A percentile compares a stretch with the other conserved stretches of the same genome.
Conservation (phyloP, 2,329 filamentous ascomycete species). For the Neurospora sp. region DNA sequence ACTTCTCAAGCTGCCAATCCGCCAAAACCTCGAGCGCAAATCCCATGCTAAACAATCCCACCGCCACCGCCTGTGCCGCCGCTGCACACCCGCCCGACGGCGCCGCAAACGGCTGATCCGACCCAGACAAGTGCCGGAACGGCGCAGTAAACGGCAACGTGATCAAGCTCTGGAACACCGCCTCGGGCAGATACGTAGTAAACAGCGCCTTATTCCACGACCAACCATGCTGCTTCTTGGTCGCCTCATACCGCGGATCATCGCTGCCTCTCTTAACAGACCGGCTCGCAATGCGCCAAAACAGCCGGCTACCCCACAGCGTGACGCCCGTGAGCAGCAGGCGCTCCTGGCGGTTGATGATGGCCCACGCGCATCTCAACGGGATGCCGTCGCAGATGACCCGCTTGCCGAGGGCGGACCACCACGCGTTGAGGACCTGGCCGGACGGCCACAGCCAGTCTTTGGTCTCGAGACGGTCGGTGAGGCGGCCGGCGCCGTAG, state of each 20-base stretch:
- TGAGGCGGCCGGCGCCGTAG: slow-evolving; percentile 41
- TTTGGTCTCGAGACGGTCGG: slow-evolving; percentile 48
- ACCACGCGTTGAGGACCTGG: slow-evolving; percentile 50
- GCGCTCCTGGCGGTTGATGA: slow-evolving; percentile 43
- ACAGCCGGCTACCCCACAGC: slow-evolving; percentile 46
- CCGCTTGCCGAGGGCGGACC: slow-evolving; percentile 45
- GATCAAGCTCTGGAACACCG: slow-evolving; percentile 45
- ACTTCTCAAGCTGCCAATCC: slow-evolving; percentile 44
- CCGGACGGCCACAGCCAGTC: slow-evolving; percentile 49
- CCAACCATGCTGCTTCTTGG: slow-evolving; percentile 33
- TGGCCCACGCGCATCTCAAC: slow-evolving; percentile 33
- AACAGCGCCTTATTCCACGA: slow-evolving; percentile 51
- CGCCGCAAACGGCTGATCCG: neutral
- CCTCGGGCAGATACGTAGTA: slow-evolving; percentile 47
- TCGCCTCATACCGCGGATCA: slow-evolving; percentile 43
- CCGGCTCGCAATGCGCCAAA: slow-evolving; percentile 42
- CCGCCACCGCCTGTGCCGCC: slow-evolving; percentile 31
- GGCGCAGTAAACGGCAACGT: slow-evolving; percentile 47
- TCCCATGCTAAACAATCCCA: slow-evolving; percentile 47
- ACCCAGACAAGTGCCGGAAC: slow-evolving; percentile 30
- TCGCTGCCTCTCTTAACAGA: slow-evolving; percentile 34
- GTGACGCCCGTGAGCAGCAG: slow-evolving; percentile 47
- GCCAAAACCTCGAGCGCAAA: slow-evolving; percentile 46
- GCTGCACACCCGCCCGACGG: slow-evolving; percentile 12
- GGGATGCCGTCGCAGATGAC: slow-evolving; percentile 34